Conservation (phyloP, 108 stramenopile genomes). For the Skeletonema menzelii region DNA sequence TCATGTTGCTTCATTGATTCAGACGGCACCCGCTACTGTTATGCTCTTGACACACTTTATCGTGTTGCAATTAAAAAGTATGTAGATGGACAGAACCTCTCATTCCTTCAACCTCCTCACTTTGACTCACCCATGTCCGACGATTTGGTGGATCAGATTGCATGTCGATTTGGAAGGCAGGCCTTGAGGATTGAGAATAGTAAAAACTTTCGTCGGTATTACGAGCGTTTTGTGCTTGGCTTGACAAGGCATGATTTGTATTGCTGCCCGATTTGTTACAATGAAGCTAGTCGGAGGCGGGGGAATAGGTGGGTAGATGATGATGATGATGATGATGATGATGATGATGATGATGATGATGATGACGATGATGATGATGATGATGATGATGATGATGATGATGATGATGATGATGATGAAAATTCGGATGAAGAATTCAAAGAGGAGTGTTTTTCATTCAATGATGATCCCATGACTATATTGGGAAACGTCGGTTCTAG, state of each 20-base stretch:
- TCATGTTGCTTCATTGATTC: constrained; percentile 74
- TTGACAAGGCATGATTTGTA: constrained; percentile 68
- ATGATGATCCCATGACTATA: constrained; percentile 77
- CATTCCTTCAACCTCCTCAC: constrained; percentile 80
- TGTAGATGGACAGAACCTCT: constrained; percentile 22
- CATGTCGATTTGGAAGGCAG: constrained; percentile 66
- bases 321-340: constrained; percentile 18
- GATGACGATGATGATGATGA: constrained; percentile 26
- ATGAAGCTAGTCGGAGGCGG: constrained; percentile 49
- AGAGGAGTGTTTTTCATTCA: constrained; percentile 33
- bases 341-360: constrained; percentile 14
- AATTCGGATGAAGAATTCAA: constrained; percentile 21
- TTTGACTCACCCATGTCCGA: constrained; percentile 77
- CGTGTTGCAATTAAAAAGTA: constrained; percentile 55
- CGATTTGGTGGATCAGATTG: constrained; percentile 80
- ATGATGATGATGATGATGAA: constrained; percentile 7
- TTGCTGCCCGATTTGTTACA: constrained; percentile 78
- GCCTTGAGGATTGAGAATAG: constrained; percentile 67
- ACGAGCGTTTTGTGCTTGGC: constrained; percentile 6
- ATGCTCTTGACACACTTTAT: constrained; percentile 68
- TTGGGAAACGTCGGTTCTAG: constrained; percentile 54
- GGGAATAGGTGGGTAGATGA: constrained; percentile 28
- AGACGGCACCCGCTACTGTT: constrained; percentile 71
- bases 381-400: constrained; percentile 18
- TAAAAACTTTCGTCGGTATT: constrained; percentile 46